A percentile compares a stretch with the other conserved stretches of the same genome.
phyloP scores from a whole-genome alignment of 768 basidiomycete species.

The Astraeus odoratus region DNA sequence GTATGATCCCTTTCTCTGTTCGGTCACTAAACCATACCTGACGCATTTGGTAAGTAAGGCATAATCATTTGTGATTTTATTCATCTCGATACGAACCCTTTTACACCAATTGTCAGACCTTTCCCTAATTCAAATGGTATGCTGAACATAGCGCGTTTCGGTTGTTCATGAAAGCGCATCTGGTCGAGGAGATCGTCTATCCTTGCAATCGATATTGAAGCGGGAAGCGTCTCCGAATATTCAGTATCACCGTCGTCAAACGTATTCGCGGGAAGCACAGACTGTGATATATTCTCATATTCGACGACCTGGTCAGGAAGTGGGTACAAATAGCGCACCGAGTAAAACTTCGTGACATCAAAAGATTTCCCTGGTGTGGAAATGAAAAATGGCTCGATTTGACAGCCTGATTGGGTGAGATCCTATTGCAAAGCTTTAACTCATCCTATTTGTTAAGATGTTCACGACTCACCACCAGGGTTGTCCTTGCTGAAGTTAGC shows the following conservation, averaged over 20 bases:
- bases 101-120: slow-evolving; percentile 70
- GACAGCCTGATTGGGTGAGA: slow-evolving; percentile 68
- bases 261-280: slow-evolving; percentile 48
- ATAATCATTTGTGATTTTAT: not conserved
- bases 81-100: slow-evolving; percentile 48
- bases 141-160: slow-evolving; percentile 78
- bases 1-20: slow-evolving; percentile 79
- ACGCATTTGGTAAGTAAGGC: slow-evolving; percentile 1
- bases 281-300: slow-evolving; percentile 31
- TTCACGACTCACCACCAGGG: slow-evolving; percentile 46
- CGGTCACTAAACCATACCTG: slow-evolving; percentile 84
- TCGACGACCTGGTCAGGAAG: slow-evolving; percentile 1
- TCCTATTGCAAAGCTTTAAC: slow-evolving; percentile 46
- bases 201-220: slow-evolving; percentile 68
- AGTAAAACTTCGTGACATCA: slow-evolving; percentile 69
- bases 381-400: slow-evolving; percentile 88
- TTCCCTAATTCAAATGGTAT: slow-evolving; percentile 75
- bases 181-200: slow-evolving; percentile 73
- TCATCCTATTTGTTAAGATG: not conserved
- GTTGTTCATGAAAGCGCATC: slow-evolving; percentile 75
- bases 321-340: slow-evolving; percentile 38
- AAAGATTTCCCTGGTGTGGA: slow-evolving; percentile 61
- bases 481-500: slow-evolving; percentile 63
- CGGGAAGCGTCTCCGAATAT: slow-evolving; percentile 50
- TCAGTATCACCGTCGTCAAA: slow-evolving; percentile 42